Percentiles rank a stretch among this genome's conserved stretches.
Conservation (phyloP, 179 eudicot species). For the Beta lomatogona region DNA sequence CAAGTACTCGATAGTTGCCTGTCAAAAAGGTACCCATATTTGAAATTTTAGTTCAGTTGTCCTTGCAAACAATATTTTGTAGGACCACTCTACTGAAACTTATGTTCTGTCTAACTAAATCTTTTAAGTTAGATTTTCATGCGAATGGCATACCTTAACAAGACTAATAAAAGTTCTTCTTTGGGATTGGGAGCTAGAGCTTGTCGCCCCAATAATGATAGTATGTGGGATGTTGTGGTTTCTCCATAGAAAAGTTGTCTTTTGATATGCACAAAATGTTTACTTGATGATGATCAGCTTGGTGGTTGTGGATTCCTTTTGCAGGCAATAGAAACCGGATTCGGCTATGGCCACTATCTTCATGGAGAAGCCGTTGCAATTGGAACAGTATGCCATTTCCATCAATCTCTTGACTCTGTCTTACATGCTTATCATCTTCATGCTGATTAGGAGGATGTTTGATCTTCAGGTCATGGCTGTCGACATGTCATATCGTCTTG, state of each 20-base stretch:
- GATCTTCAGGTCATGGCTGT: conserved; percentile 90
- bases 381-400: conserved; percentile 65
- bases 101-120: not conserved
- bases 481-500: conserved; percentile 91
- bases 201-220: not conserved
- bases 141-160: not conserved
- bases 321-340: conserved; percentile 94
- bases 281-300: conserved; percentile 1
- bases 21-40: too few species aligned
- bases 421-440: conserved; percentile 11
- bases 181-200: not conserved
- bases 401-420: not conserved
- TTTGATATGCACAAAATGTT: not conserved
- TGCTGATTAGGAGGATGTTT: conserved; percentile 3
- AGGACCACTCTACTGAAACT: not conserved
- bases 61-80: not conserved
- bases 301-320: conserved; percentile 16
- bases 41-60: too few species aligned
- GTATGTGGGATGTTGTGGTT: not conserved
- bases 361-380: conserved; percentile 99
- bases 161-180: not conserved
- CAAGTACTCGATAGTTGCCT: not conserved
- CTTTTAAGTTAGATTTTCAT: not conserved
- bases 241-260: not conserved
- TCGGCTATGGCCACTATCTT: conserved; percentile 93